Conservation (phyloP, 805 yeast species). For the Spathaspora passalidarum region DNA sequence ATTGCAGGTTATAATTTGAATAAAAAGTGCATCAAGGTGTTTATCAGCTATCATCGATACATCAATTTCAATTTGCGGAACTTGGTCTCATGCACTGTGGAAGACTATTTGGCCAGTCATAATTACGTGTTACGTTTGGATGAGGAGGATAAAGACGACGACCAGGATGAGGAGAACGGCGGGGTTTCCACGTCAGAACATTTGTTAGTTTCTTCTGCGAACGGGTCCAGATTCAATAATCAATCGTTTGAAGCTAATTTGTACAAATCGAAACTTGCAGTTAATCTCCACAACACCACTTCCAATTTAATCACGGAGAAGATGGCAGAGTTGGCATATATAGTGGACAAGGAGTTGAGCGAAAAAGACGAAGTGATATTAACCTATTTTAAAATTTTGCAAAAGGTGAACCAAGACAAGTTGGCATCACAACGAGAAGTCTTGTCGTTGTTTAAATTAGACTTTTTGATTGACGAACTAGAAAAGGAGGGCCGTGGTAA, state of each 20-base stretch:
- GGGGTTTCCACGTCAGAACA: not conserved
- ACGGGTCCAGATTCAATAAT: constrained; percentile 8
- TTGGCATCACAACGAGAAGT: constrained; percentile 26
- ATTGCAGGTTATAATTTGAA: constrained; percentile 81
- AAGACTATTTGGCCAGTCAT: constrained; percentile 38
- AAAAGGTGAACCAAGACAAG: constrained; percentile 21
- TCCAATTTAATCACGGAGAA: constrained; percentile 36
- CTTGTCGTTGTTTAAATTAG: constrained; percentile 28
- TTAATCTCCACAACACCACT: constrained; percentile 30
- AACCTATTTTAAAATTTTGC: constrained; percentile 22
- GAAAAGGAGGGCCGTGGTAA: constrained; percentile 1
- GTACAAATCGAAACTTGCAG: constrained; percentile 32
- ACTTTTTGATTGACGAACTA: constrained; percentile 28
- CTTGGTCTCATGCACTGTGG: constrained; percentile 43
- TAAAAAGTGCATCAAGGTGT: constrained; percentile 70
- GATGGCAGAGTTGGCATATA: constrained; percentile 34
- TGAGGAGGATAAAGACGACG: constrained; percentile 5
- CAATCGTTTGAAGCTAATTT: constrained; percentile 38
- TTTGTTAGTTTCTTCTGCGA: not conserved
- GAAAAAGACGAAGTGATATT: constrained; percentile 33
- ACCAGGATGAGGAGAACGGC: constrained; percentile 3
- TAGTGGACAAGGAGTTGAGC: constrained; percentile 36
- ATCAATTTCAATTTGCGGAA: constrained; percentile 44
- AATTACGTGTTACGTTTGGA: constrained; percentile 26
- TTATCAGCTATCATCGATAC: constrained; percentile 80